Conservation (phyloP, 306 rosid genomes). For the Vigna reflexopilosa region DNA sequence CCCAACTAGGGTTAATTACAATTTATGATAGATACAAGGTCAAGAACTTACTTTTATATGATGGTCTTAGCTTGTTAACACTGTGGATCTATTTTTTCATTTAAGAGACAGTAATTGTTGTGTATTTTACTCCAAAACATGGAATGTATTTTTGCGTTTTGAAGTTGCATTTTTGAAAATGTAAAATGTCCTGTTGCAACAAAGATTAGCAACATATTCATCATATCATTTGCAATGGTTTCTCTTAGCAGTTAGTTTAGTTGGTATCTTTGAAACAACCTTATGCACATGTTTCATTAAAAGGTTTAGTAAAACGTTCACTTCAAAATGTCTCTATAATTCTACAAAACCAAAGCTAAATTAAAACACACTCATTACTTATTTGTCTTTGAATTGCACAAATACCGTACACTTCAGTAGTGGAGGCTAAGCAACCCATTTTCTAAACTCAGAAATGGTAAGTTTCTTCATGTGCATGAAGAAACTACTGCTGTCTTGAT, state of each 20-base stretch:
- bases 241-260: neutral
- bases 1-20: no score
- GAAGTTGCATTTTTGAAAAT: neutral
- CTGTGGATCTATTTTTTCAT: no score
- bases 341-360: neutral
- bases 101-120: neutral
- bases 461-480: neutral
- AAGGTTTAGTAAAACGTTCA: no score
- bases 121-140: neutral
- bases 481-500: neutral
- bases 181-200: neutral
- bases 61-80: no score
- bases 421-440: neutral
- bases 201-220: neutral
- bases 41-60: no score
- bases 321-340: neutral
- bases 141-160: neutral
- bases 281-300: neutral
- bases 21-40: neutral
- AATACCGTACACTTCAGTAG: neutral
- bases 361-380: neutral
- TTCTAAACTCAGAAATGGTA: neutral
- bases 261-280: neutral
- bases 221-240: neutral
- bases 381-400: neutral